Percentiles rank a stretch among this genome's conserved stretches.
These are phyloP conservation scores for Diddensiella santjacobensis DNA, from an alignment of 805 yeast genomes.

Conservation along the genomic window DNA sequence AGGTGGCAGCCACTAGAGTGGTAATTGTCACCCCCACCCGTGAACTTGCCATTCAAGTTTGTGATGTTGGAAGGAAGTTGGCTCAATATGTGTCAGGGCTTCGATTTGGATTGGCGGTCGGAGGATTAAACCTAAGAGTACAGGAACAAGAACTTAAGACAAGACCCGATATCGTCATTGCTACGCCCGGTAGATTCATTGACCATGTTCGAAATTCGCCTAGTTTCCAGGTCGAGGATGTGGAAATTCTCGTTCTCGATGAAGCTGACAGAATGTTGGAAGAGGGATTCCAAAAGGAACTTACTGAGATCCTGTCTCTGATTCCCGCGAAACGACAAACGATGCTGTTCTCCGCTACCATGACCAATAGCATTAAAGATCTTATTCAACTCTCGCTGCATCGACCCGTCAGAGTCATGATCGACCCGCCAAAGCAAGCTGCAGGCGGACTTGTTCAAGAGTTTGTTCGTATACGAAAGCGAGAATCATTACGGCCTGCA, in stretches of 20 bases:
- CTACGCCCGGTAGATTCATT: slow-evolving; percentile 98
- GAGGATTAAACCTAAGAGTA: slow-evolving; percentile 92
- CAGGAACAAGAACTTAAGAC: slow-evolving; percentile 92
- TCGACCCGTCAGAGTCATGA: slow-evolving; percentile 91
- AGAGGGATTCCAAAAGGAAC: slow-evolving; percentile 96
- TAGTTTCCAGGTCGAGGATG: slow-evolving; percentile 82
- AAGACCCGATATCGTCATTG: slow-evolving; percentile 94
- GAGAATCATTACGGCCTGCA: slow-evolving; percentile 83
- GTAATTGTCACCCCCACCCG: slow-evolving; percentile 93
- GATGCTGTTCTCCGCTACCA: slow-evolving; percentile 90
- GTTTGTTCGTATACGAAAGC: slow-evolving; percentile 87
- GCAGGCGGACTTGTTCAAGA: slow-evolving; percentile 90
- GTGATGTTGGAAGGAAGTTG: slow-evolving; percentile 85
- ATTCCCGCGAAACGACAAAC: slow-evolving; percentile 93
- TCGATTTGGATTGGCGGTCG: slow-evolving; percentile 93
- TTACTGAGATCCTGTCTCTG: slow-evolving; percentile 81
- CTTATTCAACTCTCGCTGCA: slow-evolving; percentile 82
- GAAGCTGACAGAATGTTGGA: slow-evolving; percentile 99
- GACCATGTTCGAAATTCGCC: slow-evolving; percentile 96
- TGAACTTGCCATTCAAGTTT: slow-evolving; percentile 94
- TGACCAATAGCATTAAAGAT: slow-evolving; percentile 89
- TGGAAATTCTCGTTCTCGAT: slow-evolving; percentile 89
- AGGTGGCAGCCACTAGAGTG: slow-evolving; percentile 84
- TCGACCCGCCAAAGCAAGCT: slow-evolving; percentile 93
- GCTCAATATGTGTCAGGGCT: slow-evolving; percentile 72